Conservation (phyloP, 2,329 filamentous ascomycete genomes). For the Claviceps pazoutovae region DNA sequence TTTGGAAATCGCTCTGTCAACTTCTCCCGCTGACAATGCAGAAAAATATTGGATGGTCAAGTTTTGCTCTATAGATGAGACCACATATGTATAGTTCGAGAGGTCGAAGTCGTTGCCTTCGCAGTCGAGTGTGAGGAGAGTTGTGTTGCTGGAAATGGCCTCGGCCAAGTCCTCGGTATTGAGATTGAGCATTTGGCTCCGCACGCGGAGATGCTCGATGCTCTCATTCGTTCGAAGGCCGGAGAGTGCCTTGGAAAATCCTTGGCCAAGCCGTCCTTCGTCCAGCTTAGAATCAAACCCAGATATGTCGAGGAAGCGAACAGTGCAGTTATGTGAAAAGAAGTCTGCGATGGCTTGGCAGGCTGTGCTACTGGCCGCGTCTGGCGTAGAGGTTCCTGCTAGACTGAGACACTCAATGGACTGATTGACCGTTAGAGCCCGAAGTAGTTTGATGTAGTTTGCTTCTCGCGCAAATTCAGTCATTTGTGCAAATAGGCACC, state of each 20-base stretch:
- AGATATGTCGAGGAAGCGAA: constrained; percentile 42
- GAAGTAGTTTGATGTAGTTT: constrained; percentile 37
- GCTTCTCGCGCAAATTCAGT: constrained; percentile 39
- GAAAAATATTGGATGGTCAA: constrained; percentile 30
- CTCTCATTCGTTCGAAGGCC: constrained; percentile 30
- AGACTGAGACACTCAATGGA: constrained; percentile 39
- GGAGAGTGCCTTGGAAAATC: constrained; percentile 35
- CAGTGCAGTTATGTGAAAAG: constrained; percentile 34
- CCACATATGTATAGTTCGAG: constrained; percentile 33
- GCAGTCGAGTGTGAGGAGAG: constrained; percentile 38
- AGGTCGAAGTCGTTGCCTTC: constrained; percentile 41
- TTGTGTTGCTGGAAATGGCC: constrained; percentile 33
- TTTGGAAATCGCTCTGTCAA: constrained; percentile 21
- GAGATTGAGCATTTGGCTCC: constrained; percentile 40
- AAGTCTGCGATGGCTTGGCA: constrained; percentile 35
- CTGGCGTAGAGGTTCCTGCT: constrained; percentile 37
- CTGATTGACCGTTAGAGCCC: constrained; percentile 33
- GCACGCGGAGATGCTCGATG: constrained; percentile 37
- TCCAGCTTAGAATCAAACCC: constrained; percentile 44
- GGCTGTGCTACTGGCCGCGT: constrained; percentile 31
- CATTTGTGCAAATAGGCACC: constrained; percentile 40
- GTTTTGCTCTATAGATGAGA: constrained; percentile 29
- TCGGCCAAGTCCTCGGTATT: constrained; percentile 39
- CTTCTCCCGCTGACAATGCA: constrained; percentile 24
- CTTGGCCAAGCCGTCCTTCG: constrained; percentile 39